Evolutionary conservation across 345 rosid species (phyloP).

Genomic region (Brassica cretica): DNA sequence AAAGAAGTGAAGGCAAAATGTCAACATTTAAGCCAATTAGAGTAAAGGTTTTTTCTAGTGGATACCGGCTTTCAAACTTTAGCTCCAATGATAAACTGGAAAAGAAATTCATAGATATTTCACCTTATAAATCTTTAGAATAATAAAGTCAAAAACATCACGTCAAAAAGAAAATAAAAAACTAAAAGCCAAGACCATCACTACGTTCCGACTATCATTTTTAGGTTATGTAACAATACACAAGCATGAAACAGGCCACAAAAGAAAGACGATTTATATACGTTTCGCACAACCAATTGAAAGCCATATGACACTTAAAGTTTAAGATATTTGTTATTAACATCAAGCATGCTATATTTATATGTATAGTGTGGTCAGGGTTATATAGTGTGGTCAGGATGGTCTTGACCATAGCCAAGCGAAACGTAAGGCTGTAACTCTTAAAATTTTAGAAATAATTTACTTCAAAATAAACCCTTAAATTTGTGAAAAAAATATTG

Average conservation of each 20-base stretch:
- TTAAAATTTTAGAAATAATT: no score
- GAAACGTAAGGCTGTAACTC: no score
- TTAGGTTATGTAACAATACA: neutral
- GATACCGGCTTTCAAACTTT: slow-evolving; percentile 7
- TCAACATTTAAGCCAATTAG: slow-evolving; percentile 25
- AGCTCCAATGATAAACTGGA: slow-evolving; percentile 6
- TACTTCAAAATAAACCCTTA: no score
- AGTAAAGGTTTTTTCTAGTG: neutral
- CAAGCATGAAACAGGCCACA: neutral
- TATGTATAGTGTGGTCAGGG: no score
- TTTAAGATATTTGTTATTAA: slow-evolving; percentile 6
- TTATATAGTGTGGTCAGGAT: no score
- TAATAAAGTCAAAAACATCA: slow-evolving; percentile 15
- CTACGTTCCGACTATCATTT: slow-evolving; percentile 5
- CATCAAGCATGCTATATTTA: slow-evolving; percentile 11
- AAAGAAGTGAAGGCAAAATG: slow-evolving; percentile 24
- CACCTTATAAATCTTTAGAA: slow-evolving; percentile 5
- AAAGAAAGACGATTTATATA: neutral
- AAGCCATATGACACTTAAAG: neutral
- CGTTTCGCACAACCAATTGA: neutral
- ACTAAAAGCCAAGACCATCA: slow-evolving; percentile 13
- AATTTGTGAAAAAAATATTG: no score
- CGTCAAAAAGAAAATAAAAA: neutral
- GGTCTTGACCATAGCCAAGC: no score
- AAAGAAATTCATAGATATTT: neutral